Evolutionary conservation across 192 early-diverging fungal species (phyloP).

Genomic region (Coemansia sp.): DNA sequence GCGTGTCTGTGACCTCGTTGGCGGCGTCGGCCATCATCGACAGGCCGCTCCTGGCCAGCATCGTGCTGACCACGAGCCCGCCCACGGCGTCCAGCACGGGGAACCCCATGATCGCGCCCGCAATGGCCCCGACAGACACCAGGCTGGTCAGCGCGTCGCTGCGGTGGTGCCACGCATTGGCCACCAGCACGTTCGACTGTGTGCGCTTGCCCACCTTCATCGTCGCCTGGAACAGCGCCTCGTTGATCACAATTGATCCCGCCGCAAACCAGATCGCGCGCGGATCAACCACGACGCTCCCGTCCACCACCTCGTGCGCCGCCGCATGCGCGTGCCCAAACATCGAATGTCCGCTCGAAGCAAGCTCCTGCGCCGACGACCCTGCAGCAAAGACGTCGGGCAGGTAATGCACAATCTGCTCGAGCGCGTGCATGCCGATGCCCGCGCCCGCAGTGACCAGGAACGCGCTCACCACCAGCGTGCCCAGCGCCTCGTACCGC

Average conservation of each 20-base stretch:
- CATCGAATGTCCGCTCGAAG: too few species aligned
- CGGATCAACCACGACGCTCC: slow-evolving; percentile 51
- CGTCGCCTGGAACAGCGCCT: slow-evolving; percentile 71
- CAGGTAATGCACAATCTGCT: slow-evolving; percentile 48
- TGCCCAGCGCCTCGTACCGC: slow-evolving; percentile 64
- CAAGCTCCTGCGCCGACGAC: slow-evolving; percentile 3
- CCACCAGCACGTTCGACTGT: slow-evolving; percentile 70
- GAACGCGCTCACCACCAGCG: slow-evolving; percentile 63
- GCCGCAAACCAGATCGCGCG: slow-evolving; percentile 72
- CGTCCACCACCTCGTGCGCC: slow-evolving; percentile 22
- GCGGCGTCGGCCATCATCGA: slow-evolving; percentile 54
- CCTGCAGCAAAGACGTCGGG: slow-evolving; percentile 20
- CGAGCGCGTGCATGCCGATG: slow-evolving; percentile 66
- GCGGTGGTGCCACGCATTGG: slow-evolving; percentile 89
- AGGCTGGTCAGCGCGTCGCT: slow-evolving; percentile 71
- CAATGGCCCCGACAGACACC: slow-evolving; percentile 72
- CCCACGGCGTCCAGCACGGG: slow-evolving; percentile 74
- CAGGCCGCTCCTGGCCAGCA: slow-evolving; percentile 65
- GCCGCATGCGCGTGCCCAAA: slow-evolving; percentile 29
- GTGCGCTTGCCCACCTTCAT: slow-evolving; percentile 62
- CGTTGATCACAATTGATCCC: slow-evolving; percentile 69
- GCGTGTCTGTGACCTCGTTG: slow-evolving; percentile 55
- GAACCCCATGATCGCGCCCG: slow-evolving; percentile 67
- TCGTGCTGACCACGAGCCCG: slow-evolving; percentile 68
- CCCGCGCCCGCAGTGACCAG: slow-evolving; percentile 65